Conservation (phyloP, 129 eudicot genomes). For the Silybum marianum region DNA sequence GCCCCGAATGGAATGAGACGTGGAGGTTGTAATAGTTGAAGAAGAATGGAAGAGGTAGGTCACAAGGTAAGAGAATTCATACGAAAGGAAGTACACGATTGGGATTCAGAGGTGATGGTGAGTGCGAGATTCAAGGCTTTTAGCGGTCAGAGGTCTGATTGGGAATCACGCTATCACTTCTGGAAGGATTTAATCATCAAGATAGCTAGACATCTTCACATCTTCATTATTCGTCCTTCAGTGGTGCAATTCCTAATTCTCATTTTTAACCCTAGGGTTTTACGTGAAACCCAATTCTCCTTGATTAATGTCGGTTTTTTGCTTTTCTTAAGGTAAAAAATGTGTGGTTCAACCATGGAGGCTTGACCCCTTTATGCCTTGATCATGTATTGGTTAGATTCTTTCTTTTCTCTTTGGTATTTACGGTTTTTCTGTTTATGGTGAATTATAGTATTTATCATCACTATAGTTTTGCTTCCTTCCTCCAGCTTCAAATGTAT, state of each 20-base stretch:
- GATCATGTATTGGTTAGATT: conserved; percentile 66
- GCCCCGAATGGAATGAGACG: neutral
- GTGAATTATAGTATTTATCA: neutral
- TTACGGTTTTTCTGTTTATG: neutral
- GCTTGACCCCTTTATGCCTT: conserved; percentile 73
- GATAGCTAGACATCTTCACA: conserved; percentile 52
- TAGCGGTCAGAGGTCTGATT: conserved; percentile 86
- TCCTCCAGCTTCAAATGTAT: conserved; percentile 74
- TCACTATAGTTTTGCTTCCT: neutral
- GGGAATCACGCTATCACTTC: conserved; percentile 70
- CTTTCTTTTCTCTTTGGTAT: neutral
- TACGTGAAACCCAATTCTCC: neutral
- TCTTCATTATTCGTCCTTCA: conserved; percentile 60
- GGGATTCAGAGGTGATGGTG: conserved; percentile 65
- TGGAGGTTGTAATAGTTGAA: neutral
- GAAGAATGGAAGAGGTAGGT: conserved; percentile 23
- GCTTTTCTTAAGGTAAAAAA: conserved; percentile 28
- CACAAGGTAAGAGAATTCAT: conserved; percentile 33
- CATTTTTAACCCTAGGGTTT: conserved; percentile 19
- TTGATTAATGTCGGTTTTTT: neutral
- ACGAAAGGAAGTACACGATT: conserved; percentile 37
- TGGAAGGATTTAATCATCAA: conserved; percentile 81
- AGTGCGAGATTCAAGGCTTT: conserved; percentile 72
- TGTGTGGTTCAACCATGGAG: conserved; percentile 77
- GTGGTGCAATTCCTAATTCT: conserved; percentile 12